These are phyloP conservation scores for Neonectria faginata DNA, from an alignment of 2,329 filamentous ascomycete genomes.

Conservation along the genomic window DNA sequence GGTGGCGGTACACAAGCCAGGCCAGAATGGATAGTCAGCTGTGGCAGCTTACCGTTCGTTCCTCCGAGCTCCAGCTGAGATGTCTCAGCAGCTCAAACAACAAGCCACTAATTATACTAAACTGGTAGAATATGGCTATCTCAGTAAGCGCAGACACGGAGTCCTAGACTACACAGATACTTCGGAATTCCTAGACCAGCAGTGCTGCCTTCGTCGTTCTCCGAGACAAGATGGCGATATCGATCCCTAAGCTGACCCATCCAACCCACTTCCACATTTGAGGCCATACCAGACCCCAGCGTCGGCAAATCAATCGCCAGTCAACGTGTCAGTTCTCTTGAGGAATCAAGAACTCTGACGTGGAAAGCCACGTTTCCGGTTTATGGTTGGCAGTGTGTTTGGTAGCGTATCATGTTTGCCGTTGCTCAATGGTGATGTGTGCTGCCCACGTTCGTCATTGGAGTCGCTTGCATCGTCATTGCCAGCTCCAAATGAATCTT, in stretches of 20 bases:
- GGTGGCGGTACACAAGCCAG: neutral
- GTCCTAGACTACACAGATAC: neutral
- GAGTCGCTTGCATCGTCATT: slow-evolving; percentile 4
- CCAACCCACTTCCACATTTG: slow-evolving; percentile 13
- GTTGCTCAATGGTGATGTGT: slow-evolving; percentile 27
- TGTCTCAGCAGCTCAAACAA: neutral
- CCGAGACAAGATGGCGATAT: neutral
- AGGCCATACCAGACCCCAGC: slow-evolving; percentile 21
- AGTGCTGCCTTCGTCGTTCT: neutral
- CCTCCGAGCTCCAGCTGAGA: neutral
- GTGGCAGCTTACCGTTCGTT: neutral
- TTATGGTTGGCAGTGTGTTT: slow-evolving; percentile 26
- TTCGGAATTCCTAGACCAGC: neutral
- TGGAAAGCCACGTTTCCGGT: slow-evolving; percentile 12
- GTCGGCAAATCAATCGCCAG: slow-evolving; percentile 12
- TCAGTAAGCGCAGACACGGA: neutral
- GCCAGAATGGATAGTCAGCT: neutral
- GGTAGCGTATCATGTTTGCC: slow-evolving; percentile 10
- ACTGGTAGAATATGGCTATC: neutral
- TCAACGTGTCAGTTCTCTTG: slow-evolving; percentile 16
- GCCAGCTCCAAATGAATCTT: slow-evolving; percentile 8
- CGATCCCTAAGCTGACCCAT: slow-evolving; percentile 2
- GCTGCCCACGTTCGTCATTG: slow-evolving; percentile 12
- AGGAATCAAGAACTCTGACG: slow-evolving; percentile 17
- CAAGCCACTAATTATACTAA: neutral